Evolutionary conservation across 306 rosid genomes (phyloP).

Genomic region (Astragalus membranaceus): DNA sequence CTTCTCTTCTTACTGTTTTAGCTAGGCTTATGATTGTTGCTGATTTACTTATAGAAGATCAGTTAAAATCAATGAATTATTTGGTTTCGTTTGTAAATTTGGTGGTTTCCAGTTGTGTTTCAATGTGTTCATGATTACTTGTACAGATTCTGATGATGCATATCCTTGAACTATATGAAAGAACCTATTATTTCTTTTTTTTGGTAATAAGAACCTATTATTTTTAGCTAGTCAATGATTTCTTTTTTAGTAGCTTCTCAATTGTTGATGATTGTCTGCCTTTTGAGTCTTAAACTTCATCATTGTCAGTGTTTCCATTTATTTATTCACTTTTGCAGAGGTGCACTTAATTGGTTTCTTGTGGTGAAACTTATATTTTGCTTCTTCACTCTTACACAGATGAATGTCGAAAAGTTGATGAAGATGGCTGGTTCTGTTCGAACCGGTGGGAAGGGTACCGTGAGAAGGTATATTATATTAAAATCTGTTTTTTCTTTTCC

Average conservation of each 20-base stretch:
- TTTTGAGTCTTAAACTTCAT: background rate
- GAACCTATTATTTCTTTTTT: background rate
- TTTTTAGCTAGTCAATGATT: background rate
- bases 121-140: background rate
- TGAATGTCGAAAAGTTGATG: slow-evolving; percentile 66
- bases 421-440: slow-evolving; percentile 92
- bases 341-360: background rate
- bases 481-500: background rate
- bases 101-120: background rate
- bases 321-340: background rate
- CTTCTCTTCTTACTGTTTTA: no score
- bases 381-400: slow-evolving; percentile 26
- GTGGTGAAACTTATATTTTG: background rate
- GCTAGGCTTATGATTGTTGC: no score
- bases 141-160: background rate
- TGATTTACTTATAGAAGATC: no score
- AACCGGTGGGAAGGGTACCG: slow-evolving; percentile 89
- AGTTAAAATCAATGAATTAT: background rate
- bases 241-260: background rate
- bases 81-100: background rate
- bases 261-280: background rate
- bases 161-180: background rate
- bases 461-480: slow-evolving; percentile 56
- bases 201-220: background rate
- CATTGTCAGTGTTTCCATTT: background rate